phyloP scores from a whole-genome alignment of 1,284 basidiomycete genomes.

The Serendipita sp. region DNA sequence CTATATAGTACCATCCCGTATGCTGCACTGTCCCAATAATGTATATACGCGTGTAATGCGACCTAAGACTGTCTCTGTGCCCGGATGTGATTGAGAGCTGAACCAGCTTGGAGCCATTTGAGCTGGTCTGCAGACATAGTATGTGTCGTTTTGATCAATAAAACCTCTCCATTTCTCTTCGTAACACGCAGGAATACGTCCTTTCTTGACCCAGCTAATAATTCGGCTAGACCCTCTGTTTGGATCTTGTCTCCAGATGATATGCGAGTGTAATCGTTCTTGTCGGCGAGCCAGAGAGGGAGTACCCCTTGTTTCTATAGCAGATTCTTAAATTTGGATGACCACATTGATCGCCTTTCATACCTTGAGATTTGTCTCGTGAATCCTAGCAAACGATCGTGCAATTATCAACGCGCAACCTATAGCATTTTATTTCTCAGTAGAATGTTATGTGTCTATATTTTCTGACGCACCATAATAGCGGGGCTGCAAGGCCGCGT shows the following conservation, averaged over 20 bases:
- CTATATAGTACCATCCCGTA: neutral
- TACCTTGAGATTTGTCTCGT: conserved; percentile 94
- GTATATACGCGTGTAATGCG: neutral
- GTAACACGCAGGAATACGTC: conserved; percentile 54
- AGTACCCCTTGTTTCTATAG: conserved; percentile 85
- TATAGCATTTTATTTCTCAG: conserved; percentile 19
- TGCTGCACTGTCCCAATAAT: neutral
- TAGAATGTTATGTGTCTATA: neutral
- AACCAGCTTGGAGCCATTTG: conserved; percentile 75
- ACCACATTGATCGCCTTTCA: conserved; percentile 13
- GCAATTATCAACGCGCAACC: conserved; percentile 76
- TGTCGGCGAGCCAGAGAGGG: conserved; percentile 82
- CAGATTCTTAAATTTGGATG: conserved; percentile 4
- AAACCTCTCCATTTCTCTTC: conserved; percentile 45
- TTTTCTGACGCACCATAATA: conserved; percentile 59
- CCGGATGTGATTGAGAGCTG: conserved; percentile 68
- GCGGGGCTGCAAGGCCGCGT: conserved; percentile 91
- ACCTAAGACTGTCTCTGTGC: conserved; percentile 9
- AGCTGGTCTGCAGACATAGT: conserved; percentile 83
- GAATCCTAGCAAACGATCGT: conserved; percentile 93
- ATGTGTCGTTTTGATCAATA: conserved; percentile 64
- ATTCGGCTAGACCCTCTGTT: conserved; percentile 40
- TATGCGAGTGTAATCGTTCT: conserved; percentile 70
- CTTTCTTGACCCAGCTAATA: conserved; percentile 27
- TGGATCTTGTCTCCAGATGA: conserved; percentile 60